phyloP scores from a whole-genome alignment of 2,329 filamentous ascomycete species.

The Fusarium xyrophilum region DNA sequence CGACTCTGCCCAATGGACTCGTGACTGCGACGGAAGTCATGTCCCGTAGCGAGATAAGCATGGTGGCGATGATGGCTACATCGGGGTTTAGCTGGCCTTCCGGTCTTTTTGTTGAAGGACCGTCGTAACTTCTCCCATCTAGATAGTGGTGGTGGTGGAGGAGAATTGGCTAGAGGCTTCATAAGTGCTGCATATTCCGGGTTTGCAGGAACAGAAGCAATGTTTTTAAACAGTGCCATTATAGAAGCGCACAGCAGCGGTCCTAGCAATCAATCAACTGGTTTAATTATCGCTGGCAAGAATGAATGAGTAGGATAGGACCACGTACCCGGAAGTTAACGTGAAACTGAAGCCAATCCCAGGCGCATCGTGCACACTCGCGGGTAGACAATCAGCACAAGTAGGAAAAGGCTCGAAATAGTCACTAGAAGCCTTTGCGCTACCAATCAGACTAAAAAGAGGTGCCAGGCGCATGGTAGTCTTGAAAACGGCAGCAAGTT shows the following conservation, averaged over 20 bases:
- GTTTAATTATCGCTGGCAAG: rapidly evolving
- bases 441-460: background rate
- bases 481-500: rapidly evolving
- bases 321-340: background rate
- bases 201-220: background rate
- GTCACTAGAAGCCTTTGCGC: background rate
- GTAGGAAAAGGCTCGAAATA: background rate
- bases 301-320: background rate
- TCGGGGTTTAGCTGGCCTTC: background rate
- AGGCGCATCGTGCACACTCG: background rate
- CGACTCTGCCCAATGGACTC: background rate
- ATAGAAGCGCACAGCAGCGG: background rate
- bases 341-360: background rate
- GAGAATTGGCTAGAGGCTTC: background rate
- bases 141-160: background rate
- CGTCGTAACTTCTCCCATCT: background rate
- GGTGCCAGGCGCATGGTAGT: background rate
- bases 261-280: rapidly evolving
- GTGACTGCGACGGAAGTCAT: background rate
- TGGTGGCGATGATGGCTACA: background rate
- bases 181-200: constrained; percentile 6
- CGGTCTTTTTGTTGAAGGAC: constrained; percentile 14
- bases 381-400: background rate
- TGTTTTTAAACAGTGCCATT: background rate
- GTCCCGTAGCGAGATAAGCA: background rate